Base-by-base conservation (phyloP, 2,329 filamentous ascomycete genomes). In the Colletotrichum sp. region DNA sequence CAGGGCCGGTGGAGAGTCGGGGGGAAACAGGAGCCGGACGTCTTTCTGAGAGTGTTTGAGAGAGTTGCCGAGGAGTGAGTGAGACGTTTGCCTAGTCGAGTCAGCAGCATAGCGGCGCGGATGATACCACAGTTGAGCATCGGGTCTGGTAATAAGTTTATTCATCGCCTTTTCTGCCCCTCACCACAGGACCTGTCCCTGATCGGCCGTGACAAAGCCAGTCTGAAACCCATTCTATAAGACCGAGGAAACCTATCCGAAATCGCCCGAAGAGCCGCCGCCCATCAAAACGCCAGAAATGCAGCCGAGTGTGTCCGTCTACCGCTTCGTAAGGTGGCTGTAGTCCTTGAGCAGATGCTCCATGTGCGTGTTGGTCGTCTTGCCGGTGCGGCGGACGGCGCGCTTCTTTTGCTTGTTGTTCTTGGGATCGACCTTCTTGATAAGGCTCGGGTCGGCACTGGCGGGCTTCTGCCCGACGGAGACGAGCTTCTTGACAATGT, bases 331-430 rank as follows among this genome's bases (percentile, higher is more conserved):
- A 79, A 87, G 81, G 69, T 87, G 84, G 77, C 87, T 90, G 81
- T 88, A 96, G 82, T 96, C 94, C 86, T 95, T 93, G 82, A 98
- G 88, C 75, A 98, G 90, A 78, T 93, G 92, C 79, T 90, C 89
- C 95, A 98, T 98, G 83, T 98, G 96, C 32, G 92, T 92, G 83
- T 98, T 98, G 30, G 95, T 98, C 72, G 94, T 93, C 89, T 96
- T 97, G 78, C 94, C 94, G 57, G 92, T 92, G 75, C 93, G 90
- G 78, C 95, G 91, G 79, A 86, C 85, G 30, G 88, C 87, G 60
- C 92, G 88, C 83, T 94, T 95, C 86, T 95, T 94, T 84, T 93
- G 92, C 86, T 94, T 93, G 86, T 95, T 94, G 79, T 93, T 86
- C 82, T 90, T 92, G 76, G 89, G 91, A 26, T 90, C 86, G 52